These are phyloP conservation scores for Raphanus hybrid DNA, from an alignment of 441 rosid species.

Conservation along the genomic window DNA sequence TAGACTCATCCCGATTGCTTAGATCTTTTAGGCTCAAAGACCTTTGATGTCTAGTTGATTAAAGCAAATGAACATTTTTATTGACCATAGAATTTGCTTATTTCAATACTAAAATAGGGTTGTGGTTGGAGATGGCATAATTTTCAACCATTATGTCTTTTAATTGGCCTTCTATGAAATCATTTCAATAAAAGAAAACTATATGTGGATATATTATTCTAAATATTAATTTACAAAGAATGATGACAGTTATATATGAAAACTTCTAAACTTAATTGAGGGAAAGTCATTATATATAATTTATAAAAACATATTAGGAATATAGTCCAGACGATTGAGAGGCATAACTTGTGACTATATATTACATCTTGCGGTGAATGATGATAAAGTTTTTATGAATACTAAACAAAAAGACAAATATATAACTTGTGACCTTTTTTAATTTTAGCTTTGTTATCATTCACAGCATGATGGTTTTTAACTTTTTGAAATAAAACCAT, in stretches of 20 bases:
- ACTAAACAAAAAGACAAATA: slow-evolving; percentile 1
- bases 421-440: slow-evolving; percentile 6
- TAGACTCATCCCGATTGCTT: too few relatives aligned
- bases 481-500: neutral
- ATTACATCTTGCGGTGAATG: slow-evolving; percentile 19
- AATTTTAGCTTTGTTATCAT: neutral
- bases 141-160: neutral
- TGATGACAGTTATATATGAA: neutral
- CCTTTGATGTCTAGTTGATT: too few relatives aligned
- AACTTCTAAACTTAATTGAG: neutral
- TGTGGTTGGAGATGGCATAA: neutral
- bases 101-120: too few relatives aligned
- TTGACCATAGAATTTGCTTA: too few relatives aligned
- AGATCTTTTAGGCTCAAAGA: too few relatives aligned
- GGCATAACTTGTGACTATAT: neutral
- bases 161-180: neutral
- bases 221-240: neutral
- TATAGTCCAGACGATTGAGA: neutral
- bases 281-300: neutral
- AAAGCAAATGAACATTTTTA: too few relatives aligned
- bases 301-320: neutral
- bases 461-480: neutral
- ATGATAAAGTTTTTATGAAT: neutral
- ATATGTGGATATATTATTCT: neutral
- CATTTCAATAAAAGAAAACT: neutral